These are phyloP conservation scores for Xeromyces bisporus DNA, from an alignment of 495 filamentous ascomycete genomes.

Conservation along the genomic window DNA sequence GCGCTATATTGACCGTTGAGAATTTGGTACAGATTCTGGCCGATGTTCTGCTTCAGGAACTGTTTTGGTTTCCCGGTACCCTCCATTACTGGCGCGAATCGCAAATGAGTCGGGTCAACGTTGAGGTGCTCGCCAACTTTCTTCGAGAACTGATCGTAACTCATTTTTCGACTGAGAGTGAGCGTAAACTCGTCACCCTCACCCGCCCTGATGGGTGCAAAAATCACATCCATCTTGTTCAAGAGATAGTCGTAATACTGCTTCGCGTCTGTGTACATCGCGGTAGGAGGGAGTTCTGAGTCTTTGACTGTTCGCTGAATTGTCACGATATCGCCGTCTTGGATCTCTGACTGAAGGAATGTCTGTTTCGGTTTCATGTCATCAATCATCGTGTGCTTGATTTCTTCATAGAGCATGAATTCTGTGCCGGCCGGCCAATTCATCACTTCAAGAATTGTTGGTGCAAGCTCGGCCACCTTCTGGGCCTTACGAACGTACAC, in stretches of 20 bases:
- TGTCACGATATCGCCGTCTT: constrained; percentile 93
- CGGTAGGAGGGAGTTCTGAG: constrained; percentile 34
- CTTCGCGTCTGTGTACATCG: constrained; percentile 46
- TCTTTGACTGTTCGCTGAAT: constrained; percentile 59
- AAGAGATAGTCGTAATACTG: constrained; percentile 86
- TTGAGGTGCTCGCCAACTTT: constrained; percentile 67
- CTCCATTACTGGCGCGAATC: constrained; percentile 71
- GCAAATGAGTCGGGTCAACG: constrained; percentile 71
- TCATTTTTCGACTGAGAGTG: constrained; percentile 68
- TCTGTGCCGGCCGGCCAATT: constrained; percentile 55
- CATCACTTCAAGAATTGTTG: constrained; percentile 69
- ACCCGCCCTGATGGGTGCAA: constrained; percentile 20
- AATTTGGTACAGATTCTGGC: constrained; percentile 49
- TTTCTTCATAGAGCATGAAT: constrained; percentile 77
- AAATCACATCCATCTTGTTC: constrained; percentile 55
- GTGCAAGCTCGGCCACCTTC: constrained; percentile 72
- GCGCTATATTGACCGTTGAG: constrained; percentile 47
- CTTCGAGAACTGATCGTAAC: constrained; percentile 74
- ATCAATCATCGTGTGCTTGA: constrained; percentile 96
- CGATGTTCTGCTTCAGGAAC: constrained; percentile 53
- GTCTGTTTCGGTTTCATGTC: constrained; percentile 79
- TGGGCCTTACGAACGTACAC: constrained; percentile 75
- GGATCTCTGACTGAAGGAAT: constrained; percentile 78
- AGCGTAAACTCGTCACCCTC: constrained; percentile 48
- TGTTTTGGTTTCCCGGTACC: constrained; percentile 55